A percentile compares a stretch with the other conserved stretches of the same genome.
Conservation (phyloP, 331 rosid genomes). For the Rosa hybrid region DNA sequence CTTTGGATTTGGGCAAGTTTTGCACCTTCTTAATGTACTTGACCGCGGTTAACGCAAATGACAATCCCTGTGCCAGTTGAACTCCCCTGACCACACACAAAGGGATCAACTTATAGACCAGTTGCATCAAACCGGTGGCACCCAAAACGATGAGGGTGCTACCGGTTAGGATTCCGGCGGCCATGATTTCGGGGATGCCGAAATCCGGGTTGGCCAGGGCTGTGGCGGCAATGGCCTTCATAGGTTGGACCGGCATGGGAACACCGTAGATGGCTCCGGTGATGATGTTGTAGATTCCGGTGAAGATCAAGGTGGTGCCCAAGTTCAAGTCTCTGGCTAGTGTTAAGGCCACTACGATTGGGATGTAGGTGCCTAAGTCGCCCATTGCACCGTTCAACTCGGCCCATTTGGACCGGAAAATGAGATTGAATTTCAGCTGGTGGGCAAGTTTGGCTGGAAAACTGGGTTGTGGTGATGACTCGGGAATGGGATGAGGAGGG, state of each 20-base stretch:
- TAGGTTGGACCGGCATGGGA: slow-evolving; percentile 97
- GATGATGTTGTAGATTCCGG: slow-evolving; percentile 69
- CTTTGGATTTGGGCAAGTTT: slow-evolving; percentile 57
- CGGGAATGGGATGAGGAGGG: slow-evolving; percentile 21
- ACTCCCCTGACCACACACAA: slow-evolving; percentile 70
- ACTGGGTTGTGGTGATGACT: not conserved
- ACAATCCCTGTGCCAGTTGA: slow-evolving; percentile 84
- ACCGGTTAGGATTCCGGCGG: slow-evolving; percentile 79
- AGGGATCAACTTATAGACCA: slow-evolving; percentile 65
- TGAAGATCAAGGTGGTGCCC: slow-evolving; percentile 83
- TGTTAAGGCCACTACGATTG: slow-evolving; percentile 73
- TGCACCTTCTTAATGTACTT: slow-evolving; percentile 63
- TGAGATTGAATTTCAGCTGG: slow-evolving; percentile 52
- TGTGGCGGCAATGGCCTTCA: slow-evolving; percentile 82
- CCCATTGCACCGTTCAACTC: slow-evolving; percentile 91
- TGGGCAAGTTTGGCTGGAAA: slow-evolving; percentile 30
- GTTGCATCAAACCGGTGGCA: slow-evolving; percentile 65
- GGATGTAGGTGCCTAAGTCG: slow-evolving; percentile 86
- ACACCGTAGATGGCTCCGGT: slow-evolving; percentile 86
- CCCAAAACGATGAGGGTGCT: slow-evolving; percentile 55
- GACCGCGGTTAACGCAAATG: slow-evolving; percentile 72
- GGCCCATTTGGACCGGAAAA: slow-evolving; percentile 63
- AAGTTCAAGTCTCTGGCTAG: slow-evolving; percentile 63
- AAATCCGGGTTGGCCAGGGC: slow-evolving; percentile 58
- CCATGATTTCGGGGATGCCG: slow-evolving; percentile 78